A percentile compares a stretch with the other conserved stretches of the same genome.
These are phyloP conservation scores for Picocystis sp. DNA, from an alignment of 163 green algal genomes.

Conservation along the genomic window DNA sequence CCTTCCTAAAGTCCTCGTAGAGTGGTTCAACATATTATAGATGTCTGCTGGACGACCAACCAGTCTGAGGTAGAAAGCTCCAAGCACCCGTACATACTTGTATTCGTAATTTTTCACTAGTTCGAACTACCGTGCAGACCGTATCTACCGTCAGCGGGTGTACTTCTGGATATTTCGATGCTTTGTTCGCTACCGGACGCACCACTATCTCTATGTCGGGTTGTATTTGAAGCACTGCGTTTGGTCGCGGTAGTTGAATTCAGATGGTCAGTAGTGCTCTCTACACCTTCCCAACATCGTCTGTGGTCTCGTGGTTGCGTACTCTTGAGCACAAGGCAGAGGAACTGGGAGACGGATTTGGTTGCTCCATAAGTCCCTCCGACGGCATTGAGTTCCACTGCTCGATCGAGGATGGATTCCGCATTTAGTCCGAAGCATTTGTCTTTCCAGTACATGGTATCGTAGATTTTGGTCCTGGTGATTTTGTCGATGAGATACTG, in stretches of 20 bases:
- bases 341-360: constrained; percentile 72
- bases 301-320: too few species aligned
- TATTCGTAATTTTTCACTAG: constrained; percentile 98
- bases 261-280: too few species aligned
- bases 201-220: constrained; percentile 92
- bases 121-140: constrained; percentile 33
- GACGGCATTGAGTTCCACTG: background rate
- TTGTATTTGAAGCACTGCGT: constrained; percentile 82
- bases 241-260: too few species aligned
- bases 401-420: too few species aligned
- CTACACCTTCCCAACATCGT: too few species aligned
- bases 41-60: constrained; percentile 79
- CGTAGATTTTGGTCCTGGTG: too few species aligned
- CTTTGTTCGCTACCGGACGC: background rate
- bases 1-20: constrained; percentile 90
- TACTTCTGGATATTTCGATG: background rate
- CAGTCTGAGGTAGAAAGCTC: constrained; percentile 94
- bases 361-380: constrained; percentile 77
- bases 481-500: too few species aligned
- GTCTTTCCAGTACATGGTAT: too few species aligned
- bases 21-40: constrained; percentile 95
- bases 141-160: background rate
- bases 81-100: constrained; percentile 93
- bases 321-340: constrained; percentile 87
- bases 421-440: too few species aligned